These are phyloP conservation scores for Suhomyces faveliae DNA, from an alignment of 805 yeast species.

Conservation along the genomic window DNA sequence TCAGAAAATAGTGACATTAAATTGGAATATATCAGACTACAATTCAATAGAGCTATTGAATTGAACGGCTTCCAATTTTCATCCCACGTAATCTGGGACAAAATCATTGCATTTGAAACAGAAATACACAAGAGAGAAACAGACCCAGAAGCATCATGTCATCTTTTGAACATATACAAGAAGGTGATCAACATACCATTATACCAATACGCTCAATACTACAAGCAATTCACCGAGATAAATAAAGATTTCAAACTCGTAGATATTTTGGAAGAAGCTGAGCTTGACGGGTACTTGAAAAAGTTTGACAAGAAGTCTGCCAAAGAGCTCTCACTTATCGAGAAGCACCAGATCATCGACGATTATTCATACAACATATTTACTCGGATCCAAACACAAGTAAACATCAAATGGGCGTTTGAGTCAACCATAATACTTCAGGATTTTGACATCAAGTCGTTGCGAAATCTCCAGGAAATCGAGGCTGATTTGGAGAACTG, in stretches of 20 bases:
- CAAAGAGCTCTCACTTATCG: conserved; percentile 33
- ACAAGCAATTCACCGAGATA: conserved; percentile 46
- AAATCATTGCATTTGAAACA: conserved; percentile 62
- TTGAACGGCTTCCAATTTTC: conserved; percentile 69
- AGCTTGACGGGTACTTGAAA: conserved; percentile 19
- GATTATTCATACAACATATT: conserved; percentile 45
- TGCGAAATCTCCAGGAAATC: conserved; percentile 17
- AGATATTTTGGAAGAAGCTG: conserved; percentile 21
- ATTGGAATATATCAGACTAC: conserved; percentile 27
- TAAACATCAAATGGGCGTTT: conserved; percentile 64
- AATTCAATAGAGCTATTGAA: conserved; percentile 49
- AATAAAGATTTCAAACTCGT: conserved; percentile 31
- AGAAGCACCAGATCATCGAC: conserved; percentile 42
- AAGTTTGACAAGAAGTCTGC: conserved; percentile 21
- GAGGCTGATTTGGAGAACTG: conserved; percentile 51
- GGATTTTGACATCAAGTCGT: conserved; percentile 29
- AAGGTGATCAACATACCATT: conserved; percentile 61
- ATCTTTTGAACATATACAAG: conserved; percentile 40
- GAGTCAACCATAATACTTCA: conserved; percentile 64
- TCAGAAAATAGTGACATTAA: conserved; percentile 30
- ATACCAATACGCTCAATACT: conserved; percentile 83
- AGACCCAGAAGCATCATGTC: conserved; percentile 16
- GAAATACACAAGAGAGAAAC: conserved; percentile 25
- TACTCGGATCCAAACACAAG: conserved; percentile 47
- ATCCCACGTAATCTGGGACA: conserved; percentile 83